Evolutionary conservation across 164 flowering plant genomes (phyloP).

Genomic region (Kalanchoe fedtschenkoi): DNA sequence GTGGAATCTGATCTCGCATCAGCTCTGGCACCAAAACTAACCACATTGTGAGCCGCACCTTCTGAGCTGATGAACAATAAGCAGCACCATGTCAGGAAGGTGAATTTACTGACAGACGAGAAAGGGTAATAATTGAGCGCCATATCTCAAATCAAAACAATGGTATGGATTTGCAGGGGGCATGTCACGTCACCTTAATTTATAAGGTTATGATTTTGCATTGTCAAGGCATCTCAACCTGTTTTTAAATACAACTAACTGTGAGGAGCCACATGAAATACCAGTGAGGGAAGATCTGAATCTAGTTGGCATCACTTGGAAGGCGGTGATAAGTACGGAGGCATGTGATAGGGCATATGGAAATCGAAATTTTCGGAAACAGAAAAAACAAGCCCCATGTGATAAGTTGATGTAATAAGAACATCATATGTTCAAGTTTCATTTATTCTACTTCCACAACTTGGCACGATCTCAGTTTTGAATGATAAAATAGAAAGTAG

Average conservation of each 20-base stretch:
- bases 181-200: too few species aligned
- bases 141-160: not conserved
- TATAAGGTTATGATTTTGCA: not conserved
- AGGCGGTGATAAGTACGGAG: constrained; percentile 4
- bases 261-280: not conserved
- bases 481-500: not conserved
- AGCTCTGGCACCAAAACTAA: constrained; percentile 17
- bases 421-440: not conserved
- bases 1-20: constrained; percentile 24
- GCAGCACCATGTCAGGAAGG: not conserved
- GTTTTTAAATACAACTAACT: not conserved
- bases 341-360: constrained; percentile 5
- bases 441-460: constrained; percentile 2
- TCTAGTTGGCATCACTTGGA: not conserved
- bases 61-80: constrained; percentile 5
- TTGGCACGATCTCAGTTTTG: not conserved
- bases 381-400: not conserved
- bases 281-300: not conserved
- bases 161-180: not conserved
- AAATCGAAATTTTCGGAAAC: not conserved
- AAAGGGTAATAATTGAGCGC: not conserved
- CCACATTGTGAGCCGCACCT: constrained; percentile 14
- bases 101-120: too few species aligned
- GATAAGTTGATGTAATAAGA: constrained; percentile 1
- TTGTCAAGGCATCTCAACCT: not conserved